These are phyloP conservation scores for Wickerhamiella kazuoi DNA, from an alignment of 805 yeast species.

Conservation along the genomic window DNA sequence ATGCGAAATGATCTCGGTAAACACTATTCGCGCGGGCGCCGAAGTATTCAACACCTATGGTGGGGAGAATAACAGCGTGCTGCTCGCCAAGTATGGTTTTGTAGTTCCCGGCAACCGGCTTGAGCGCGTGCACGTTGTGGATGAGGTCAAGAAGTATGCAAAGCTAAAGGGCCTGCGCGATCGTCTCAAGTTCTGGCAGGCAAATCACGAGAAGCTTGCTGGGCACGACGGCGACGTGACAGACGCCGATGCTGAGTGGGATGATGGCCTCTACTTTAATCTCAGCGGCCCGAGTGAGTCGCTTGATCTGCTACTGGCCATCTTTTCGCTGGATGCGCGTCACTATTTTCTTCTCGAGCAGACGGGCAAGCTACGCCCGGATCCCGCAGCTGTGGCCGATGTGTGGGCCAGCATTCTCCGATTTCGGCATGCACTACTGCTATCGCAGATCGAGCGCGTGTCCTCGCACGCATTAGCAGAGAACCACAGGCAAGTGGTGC, in stretches of 20 bases:
- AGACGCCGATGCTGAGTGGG: background rate
- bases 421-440: background rate
- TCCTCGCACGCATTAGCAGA: background rate
- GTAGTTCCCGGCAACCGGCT: slow-evolving; percentile 34
- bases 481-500: background rate
- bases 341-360: slow-evolving; percentile 6
- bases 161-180: slow-evolving; percentile 17
- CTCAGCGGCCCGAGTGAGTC: background rate
- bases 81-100: slow-evolving; percentile 69
- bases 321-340: background rate
- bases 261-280: background rate
- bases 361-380: slow-evolving; percentile 8
- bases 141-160: slow-evolving; percentile 26
- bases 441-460: background rate
- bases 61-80: slow-evolving; percentile 42
- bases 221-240: background rate
- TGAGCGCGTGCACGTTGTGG: slow-evolving; percentile 42
- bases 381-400: background rate
- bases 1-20: slow-evolving; percentile 47
- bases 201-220: slow-evolving; percentile 17
- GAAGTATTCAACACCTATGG: slow-evolving; percentile 82
- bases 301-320: background rate
- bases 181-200: slow-evolving; percentile 30
- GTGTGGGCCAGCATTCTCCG: background rate
- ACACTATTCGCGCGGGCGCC: slow-evolving; percentile 27